Conservation (phyloP, 169 alveolate species). For the Plasmodium cynomolgi region DNA sequence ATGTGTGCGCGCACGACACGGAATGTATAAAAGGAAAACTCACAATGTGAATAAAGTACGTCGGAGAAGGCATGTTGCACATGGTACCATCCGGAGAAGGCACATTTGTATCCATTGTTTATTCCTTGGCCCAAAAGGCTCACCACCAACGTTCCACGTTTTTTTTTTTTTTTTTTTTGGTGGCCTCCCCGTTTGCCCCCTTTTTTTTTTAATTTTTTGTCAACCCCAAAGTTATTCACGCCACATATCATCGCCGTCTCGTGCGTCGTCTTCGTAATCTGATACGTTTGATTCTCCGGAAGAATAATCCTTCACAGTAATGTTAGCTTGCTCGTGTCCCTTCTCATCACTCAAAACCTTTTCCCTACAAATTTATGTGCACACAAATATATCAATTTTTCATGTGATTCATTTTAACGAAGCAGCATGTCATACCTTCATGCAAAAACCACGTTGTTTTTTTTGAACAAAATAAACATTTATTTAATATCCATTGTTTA, state of each 20-base stretch:
- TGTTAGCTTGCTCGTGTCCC: conserved; percentile 3
- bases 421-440: not conserved
- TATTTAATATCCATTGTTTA: conserved; percentile 3
- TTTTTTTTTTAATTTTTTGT: not conserved
- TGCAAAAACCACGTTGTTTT: not conserved
- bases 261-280: not conserved
- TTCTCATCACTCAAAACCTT: conserved; percentile 41
- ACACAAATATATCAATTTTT: not conserved
- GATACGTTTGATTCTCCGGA: conserved; percentile 34
- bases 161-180: not conserved
- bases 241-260: conserved; percentile 2
- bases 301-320: not conserved
- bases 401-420: conserved; percentile 2
- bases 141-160: not conserved
- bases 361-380: conserved; percentile 47
- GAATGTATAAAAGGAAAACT: not conserved
- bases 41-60: not conserved
- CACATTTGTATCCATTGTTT: not conserved
- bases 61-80: not conserved
- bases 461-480: not conserved
- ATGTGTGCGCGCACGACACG: not conserved
- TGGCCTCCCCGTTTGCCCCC: not conserved
- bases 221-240: not conserved
- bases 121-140: not conserved
- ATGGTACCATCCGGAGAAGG: not conserved